Percentiles rank a stretch among this genome's conserved stretches.
Evolutionary conservation across 768 basidiomycete genomes (phyloP).

Genomic region (Serendipita sp.): DNA sequence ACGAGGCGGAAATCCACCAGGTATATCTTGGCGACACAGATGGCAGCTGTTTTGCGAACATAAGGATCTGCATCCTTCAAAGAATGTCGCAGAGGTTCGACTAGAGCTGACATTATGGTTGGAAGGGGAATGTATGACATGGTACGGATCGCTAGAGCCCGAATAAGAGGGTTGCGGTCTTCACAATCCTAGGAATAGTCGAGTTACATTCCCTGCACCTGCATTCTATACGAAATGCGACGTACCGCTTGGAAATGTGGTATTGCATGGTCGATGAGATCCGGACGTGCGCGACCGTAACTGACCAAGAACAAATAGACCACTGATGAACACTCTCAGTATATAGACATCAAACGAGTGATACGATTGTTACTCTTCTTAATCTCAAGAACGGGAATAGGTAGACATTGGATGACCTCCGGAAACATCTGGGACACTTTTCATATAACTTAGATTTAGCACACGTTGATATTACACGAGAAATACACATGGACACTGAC

Average conservation of each 20-base stretch:
- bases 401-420: constrained; percentile 90
- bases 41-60: constrained; percentile 95
- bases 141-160: constrained; percentile 92
- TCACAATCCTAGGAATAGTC: constrained; percentile 62
- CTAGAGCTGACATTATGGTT: constrained; percentile 65
- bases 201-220: background rate
- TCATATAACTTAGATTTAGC: constrained; percentile 15
- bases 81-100: constrained; percentile 83
- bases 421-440: constrained; percentile 87
- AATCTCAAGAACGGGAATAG: constrained; percentile 91
- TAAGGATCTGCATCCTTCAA: constrained; percentile 93
- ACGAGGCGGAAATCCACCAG: constrained; percentile 73
- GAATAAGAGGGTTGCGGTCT: constrained; percentile 91
- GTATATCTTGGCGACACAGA: constrained; percentile 93
- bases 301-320: constrained; percentile 95
- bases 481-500: constrained; percentile 36
- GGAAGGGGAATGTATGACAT: constrained; percentile 98
- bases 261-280: constrained; percentile 84
- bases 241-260: constrained; percentile 76
- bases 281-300: constrained; percentile 86
- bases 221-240: constrained; percentile 8
- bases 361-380: constrained; percentile 69
- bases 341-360: background rate
- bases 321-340: constrained; percentile 39
- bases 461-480: constrained; percentile 13